phyloP scores from a whole-genome alignment of 805 yeast genomes.

The Ogataea philodendri region DNA sequence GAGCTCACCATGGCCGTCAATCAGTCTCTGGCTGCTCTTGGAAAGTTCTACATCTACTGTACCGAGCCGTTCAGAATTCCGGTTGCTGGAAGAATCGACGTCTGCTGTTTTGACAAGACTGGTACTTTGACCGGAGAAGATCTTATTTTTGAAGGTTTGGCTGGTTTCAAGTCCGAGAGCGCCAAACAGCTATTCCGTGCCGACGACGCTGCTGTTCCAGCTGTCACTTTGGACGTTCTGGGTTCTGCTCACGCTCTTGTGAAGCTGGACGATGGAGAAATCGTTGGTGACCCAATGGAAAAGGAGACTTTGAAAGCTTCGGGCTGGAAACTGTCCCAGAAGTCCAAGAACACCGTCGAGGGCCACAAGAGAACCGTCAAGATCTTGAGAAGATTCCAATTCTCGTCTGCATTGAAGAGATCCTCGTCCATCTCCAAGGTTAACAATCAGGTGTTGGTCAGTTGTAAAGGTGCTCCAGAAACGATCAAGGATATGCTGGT shows the following conservation, averaged over 20 bases:
- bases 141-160: slow-evolving; percentile 92
- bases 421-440: slow-evolving; percentile 79
- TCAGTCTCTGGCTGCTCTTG: slow-evolving; percentile 80
- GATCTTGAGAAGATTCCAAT: slow-evolving; percentile 92
- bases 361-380: slow-evolving; percentile 46
- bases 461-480: slow-evolving; percentile 98
- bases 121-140: slow-evolving; percentile 98
- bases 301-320: slow-evolving; percentile 89
- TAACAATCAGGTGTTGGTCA: slow-evolving; percentile 57
- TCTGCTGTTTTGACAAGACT: slow-evolving; percentile 97
- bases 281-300: slow-evolving; percentile 99
- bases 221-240: slow-evolving; percentile 63
- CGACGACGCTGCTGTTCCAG: slow-evolving; percentile 59
- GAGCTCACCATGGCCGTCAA: slow-evolving; percentile 98
- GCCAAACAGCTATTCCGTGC: slow-evolving; percentile 53
- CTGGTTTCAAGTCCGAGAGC: slow-evolving; percentile 63
- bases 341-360: slow-evolving; percentile 62
- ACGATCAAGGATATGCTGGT: slow-evolving; percentile 77
- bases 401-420: slow-evolving; percentile 92
- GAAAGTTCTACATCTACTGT: slow-evolving; percentile 87
- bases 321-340: slow-evolving; percentile 73
- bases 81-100: slow-evolving; percentile 95
- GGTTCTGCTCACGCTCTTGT: slow-evolving; percentile 98
- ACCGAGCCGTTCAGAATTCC: slow-evolving; percentile 99
- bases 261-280: slow-evolving; percentile 90